A percentile compares a stretch with the other conserved stretches of the same genome.
Conservation (phyloP, 1,284 basidiomycete genomes). For the Exobasidium rhododendri region DNA sequence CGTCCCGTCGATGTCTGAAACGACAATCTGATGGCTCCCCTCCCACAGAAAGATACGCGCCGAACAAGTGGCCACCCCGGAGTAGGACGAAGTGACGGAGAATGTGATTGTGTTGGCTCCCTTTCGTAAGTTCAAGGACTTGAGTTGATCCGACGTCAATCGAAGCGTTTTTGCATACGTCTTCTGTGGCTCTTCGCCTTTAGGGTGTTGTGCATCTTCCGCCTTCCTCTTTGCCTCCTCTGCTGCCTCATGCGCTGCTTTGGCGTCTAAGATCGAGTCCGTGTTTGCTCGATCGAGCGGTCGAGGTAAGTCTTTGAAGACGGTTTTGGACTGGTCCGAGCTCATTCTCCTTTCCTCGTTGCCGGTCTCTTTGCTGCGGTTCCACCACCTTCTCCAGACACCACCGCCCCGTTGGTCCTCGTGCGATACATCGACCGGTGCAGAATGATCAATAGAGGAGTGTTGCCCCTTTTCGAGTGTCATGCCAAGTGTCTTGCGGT, state of each 20-base stretch:
- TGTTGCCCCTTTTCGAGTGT: conserved; percentile 18
- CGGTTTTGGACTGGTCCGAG: neutral
- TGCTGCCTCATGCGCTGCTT: neutral
- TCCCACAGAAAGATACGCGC: conserved; percentile 97
- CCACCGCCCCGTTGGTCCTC: neutral
- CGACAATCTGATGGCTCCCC: conserved; percentile 78
- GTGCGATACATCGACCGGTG: conserved; percentile 14
- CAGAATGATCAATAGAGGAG: conserved; percentile 52
- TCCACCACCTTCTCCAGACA: conserved; percentile 50
- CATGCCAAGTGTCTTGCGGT: conserved; percentile 30
- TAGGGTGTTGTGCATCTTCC: neutral
- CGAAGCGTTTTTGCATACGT: conserved; percentile 89
- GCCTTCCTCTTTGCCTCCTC: neutral
- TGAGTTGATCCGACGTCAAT: conserved; percentile 74
- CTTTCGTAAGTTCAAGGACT: conserved; percentile 70
- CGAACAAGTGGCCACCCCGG: conserved; percentile 74
- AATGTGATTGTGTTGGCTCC: conserved; percentile 93
- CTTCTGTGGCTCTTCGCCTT: conserved; percentile 54
- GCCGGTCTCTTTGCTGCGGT: conserved; percentile 19
- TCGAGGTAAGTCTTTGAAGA: neutral
- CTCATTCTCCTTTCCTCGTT: neutral
- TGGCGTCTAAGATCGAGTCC: conserved; percentile 29
- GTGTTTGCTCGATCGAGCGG: conserved; percentile 28
- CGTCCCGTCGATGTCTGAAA: conserved; percentile 98
- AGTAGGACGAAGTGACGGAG: conserved; percentile 76